Evolutionary conservation across 306 rosid species (phyloP), one percentile per base, ranked within the genome.

Genomic region (Chamaecrista fasciculata): DNA sequence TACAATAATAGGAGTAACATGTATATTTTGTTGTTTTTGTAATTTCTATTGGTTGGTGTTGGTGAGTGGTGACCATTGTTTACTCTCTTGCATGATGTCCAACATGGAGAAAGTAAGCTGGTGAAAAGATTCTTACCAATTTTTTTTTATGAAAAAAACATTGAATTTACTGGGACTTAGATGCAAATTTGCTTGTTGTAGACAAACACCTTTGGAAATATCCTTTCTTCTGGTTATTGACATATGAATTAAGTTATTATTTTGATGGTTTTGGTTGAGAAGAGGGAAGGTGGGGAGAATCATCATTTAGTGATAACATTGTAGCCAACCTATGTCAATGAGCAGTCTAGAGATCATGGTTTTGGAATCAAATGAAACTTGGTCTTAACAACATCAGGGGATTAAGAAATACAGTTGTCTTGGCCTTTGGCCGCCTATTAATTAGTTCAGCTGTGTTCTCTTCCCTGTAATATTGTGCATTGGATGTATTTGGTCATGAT

Each of bases 41-140:
- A 69, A n/a, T 9, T 65, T 57, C 55, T 68, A 68, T 55, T 40
- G 21, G 50, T 60, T 29, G 37, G n/a, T n/a, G n/a, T n/a, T n/a
- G n/a, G n/a, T n/a, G n/a, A n/a, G n/a, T n/a, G n/a, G 11, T 62
- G 24, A 51, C 12, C 40, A 10, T 39, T 63, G 16, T 55, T 55
- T 33, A 9, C 25, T 42, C 31, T 21, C 5, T 37, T 37, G 20
- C 19, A 40, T 12, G 36, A 61, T 39, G 67, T 61, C 50, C 20
- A 21, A 20, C 20, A 6, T 19, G 36, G 31, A 37, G 47, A 61
- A 18, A 59, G 46, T 36, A 34, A 59, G 10, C 28, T 57, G 40
- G 42, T n/a, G 39, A 18, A 7, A 26, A 14, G 9, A 11, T 26
- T 28, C 39, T 56, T 56, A 14, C 24, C 3, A n/a, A 11, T 19